Conservation (phyloP, 2,329 filamentous ascomycete genomes). For the Zelopaecilomyces penicillatus region DNA sequence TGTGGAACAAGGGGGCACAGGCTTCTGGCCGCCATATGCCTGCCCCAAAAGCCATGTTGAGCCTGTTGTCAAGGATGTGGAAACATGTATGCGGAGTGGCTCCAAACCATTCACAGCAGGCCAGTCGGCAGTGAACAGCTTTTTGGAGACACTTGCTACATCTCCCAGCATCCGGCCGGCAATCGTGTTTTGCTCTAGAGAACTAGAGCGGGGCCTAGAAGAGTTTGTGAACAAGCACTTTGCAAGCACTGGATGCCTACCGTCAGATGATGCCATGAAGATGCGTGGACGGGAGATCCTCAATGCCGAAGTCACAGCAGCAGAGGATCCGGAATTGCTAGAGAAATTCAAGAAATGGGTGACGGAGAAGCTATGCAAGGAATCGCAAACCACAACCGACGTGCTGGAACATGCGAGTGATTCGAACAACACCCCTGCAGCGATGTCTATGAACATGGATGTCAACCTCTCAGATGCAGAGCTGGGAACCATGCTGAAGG, state of each 20-base stretch:
- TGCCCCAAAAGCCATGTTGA: slow-evolving; percentile 33
- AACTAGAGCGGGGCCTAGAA: slow-evolving; percentile 47
- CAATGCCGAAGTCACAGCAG: slow-evolving; percentile 37
- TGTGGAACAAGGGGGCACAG: slow-evolving; percentile 41
- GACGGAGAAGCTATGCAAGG: slow-evolving; percentile 18
- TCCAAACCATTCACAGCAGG: slow-evolving; percentile 35
- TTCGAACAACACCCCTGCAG: slow-evolving; percentile 3
- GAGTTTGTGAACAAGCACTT: slow-evolving; percentile 38
- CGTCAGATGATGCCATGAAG: slow-evolving; percentile 39
- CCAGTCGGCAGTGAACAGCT: slow-evolving; percentile 39
- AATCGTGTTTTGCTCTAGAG: slow-evolving; percentile 48
- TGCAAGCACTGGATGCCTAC: slow-evolving; percentile 31
- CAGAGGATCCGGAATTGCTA: slow-evolving; percentile 45
- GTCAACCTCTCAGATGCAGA: slow-evolving; percentile 30
- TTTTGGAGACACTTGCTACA: slow-evolving; percentile 34
- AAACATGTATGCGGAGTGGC: slow-evolving; percentile 26
- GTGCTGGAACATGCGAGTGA: background rate
- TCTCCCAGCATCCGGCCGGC: slow-evolving; percentile 37
- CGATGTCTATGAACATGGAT: slow-evolving; percentile 22
- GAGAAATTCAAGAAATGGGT: slow-evolving; percentile 45
- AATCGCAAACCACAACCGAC: slow-evolving; percentile 4
- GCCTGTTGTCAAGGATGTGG: slow-evolving; percentile 24
- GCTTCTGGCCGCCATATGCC: slow-evolving; percentile 48
- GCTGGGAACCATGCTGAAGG: slow-evolving; percentile 32
- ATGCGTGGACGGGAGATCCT: slow-evolving; percentile 41